Percentiles rank a stretch among this genome's conserved stretches.
phyloP scores from a whole-genome alignment of 2,329 filamentous ascomycete genomes.

The Claviceps capensis region DNA sequence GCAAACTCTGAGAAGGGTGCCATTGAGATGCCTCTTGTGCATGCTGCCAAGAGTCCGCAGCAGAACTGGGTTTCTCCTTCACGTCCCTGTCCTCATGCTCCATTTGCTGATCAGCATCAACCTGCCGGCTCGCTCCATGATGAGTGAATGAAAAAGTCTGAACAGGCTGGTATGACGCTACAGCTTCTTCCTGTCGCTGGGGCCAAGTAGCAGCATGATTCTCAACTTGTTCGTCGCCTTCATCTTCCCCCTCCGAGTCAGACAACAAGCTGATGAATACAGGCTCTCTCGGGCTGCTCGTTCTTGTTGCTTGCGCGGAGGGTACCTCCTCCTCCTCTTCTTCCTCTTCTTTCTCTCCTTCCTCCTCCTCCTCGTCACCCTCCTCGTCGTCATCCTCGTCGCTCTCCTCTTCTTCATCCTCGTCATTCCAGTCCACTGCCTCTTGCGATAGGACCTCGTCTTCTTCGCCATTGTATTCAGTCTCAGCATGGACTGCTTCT shows the following conservation, averaged over 20 bases:
- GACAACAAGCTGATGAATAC: constrained; percentile 34
- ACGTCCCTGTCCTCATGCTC: neutral
- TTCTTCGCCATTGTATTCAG: constrained; percentile 8
- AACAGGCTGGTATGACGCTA: too few species aligned
- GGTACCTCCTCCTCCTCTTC: constrained; percentile 5
- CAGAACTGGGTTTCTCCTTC: neutral
- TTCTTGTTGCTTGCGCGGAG: constrained; percentile 1
- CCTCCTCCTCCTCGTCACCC: constrained; percentile 9
- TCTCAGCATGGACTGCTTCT: constrained; percentile 13
- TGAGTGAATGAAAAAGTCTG: too few species aligned
- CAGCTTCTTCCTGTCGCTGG: neutral
- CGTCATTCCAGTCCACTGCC: constrained; percentile 2
- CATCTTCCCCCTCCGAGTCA: constrained; percentile 18
- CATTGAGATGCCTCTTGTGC: neutral
- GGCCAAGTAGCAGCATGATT: neutral
- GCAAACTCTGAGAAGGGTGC: neutral
- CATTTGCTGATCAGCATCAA: too few species aligned
- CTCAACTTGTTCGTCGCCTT: neutral
- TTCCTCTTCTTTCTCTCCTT: constrained; percentile 6
- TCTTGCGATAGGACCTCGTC: neutral
- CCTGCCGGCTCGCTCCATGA: too few species aligned
- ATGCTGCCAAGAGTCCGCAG: neutral
- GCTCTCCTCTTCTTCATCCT: constrained; percentile 5
- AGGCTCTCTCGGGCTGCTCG: constrained; percentile 17
- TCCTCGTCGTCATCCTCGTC: constrained; percentile 7